A percentile compares a stretch with the other conserved stretches of the same genome.
Evolutionary conservation across 2,329 filamentous ascomycete species (phyloP).

Genomic region (Camillea tinctor): DNA sequence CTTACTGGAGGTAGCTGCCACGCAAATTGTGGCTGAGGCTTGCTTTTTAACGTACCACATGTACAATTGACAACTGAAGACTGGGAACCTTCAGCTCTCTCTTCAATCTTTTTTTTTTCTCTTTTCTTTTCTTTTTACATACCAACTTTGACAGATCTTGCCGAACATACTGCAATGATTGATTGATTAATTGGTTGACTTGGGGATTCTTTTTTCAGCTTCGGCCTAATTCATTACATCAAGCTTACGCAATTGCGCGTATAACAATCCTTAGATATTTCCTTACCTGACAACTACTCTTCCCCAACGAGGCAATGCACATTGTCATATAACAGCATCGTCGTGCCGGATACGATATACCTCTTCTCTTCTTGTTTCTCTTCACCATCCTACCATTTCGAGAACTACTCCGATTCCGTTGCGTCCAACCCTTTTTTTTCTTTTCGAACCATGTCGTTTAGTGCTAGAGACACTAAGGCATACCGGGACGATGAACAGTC

Average conservation of each 20-base stretch:
- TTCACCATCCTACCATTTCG: not conserved
- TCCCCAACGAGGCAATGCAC: slow-evolving; percentile 2
- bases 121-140: not conserved
- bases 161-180: not conserved
- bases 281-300: not conserved
- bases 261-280: not conserved
- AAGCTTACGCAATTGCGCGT: not conserved
- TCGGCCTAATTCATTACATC: not conserved
- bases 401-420: not conserved
- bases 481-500: slow-evolving; percentile 47
- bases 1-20: slow-evolving; percentile 1
- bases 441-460: slow-evolving; percentile 36
- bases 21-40: slow-evolving; percentile 15
- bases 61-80: not conserved
- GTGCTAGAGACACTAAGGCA: slow-evolving; percentile 36
- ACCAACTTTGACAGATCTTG: not conserved
- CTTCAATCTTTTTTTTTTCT: too few relatives aligned
- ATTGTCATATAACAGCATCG: slow-evolving; percentile 5
- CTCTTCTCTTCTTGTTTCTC: slow-evolving; percentile 3
- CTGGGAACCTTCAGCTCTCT: not conserved
- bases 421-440: slow-evolving; percentile 2
- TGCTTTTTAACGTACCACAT: slow-evolving; percentile 8
- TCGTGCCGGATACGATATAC: not conserved
- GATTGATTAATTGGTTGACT: not conserved
- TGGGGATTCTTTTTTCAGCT: not conserved